Evolutionary conservation across 257 asterid genomes (phyloP).

Genomic region (Plantago ovata): DNA sequence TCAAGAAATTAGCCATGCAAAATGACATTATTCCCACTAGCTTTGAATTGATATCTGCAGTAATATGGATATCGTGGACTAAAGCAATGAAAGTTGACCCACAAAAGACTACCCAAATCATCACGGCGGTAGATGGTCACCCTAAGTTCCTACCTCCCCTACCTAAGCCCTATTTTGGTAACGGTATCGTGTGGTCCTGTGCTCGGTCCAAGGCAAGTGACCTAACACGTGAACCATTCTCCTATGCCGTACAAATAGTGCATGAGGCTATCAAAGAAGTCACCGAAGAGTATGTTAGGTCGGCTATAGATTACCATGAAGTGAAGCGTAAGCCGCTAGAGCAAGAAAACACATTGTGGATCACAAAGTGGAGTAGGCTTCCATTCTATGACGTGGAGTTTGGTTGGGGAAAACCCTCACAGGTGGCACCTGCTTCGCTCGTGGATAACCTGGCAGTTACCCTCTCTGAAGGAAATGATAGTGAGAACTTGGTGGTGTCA

Average conservation of each 20-base stretch:
- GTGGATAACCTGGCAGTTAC: conserved; percentile 5
- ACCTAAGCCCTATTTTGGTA: conserved; percentile 10
- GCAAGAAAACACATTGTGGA: conserved; percentile 5
- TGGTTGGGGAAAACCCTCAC: conserved; percentile 15
- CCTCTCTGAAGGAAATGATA: not conserved
- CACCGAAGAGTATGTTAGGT: conserved; percentile 9
- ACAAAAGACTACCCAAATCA: conserved; percentile 4
- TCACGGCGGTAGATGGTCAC: conserved; percentile 12
- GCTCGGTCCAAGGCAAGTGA: not conserved
- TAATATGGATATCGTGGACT: conserved; percentile 11
- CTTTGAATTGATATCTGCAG: conserved; percentile 9
- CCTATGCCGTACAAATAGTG: not conserved
- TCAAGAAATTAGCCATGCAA: not conserved
- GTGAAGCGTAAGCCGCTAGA: conserved; percentile 10
- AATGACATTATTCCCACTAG: conserved; percentile 7
- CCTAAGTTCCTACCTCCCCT: not conserved
- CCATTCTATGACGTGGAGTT: conserved; percentile 18
- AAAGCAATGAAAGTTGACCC: conserved; percentile 11
- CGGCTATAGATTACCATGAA: conserved; percentile 15
- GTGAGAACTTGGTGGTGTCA: conserved; percentile 6
- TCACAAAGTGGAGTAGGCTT: conserved; percentile 18
- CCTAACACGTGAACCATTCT: not conserved
- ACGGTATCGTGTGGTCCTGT: conserved; percentile 7
- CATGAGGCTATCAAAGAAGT: conserved; percentile 10
- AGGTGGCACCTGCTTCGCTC: conserved; percentile 14